Percentiles rank a stretch among this genome's conserved stretches.
These are phyloP conservation scores for Suhomyces maxii DNA, from an alignment of 1,139 yeast species.

Conservation along the genomic window DNA sequence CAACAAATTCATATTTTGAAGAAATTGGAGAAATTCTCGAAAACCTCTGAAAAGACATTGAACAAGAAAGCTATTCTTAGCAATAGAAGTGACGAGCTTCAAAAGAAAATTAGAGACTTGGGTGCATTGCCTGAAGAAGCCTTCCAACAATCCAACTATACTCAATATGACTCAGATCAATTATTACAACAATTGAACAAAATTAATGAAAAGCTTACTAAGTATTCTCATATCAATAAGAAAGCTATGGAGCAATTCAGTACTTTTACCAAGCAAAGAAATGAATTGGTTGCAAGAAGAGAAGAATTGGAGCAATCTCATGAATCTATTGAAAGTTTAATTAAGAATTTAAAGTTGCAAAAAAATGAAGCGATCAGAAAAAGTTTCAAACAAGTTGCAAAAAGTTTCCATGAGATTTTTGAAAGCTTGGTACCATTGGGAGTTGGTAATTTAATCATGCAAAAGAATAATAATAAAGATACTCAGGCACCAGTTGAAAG, in stretches of 20 bases:
- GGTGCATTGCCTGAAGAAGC: conserved; percentile 91
- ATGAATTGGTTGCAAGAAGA: conserved; percentile 63
- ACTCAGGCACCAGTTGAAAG: conserved; percentile 10
- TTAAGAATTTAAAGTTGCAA: conserved; percentile 69
- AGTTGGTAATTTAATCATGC: conserved; percentile 71
- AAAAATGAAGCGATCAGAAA: conserved; percentile 81
- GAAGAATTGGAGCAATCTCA: conserved; percentile 71
- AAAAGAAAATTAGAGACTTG: conserved; percentile 72
- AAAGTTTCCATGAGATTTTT: conserved; percentile 72
- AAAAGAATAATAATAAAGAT: conserved; percentile 28
- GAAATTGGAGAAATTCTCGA: conserved; percentile 62
- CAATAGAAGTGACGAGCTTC: conserved; percentile 69
- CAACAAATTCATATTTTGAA: conserved; percentile 56
- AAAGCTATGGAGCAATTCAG: conserved; percentile 86
- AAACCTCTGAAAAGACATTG: conserved; percentile 63
- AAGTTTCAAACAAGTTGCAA: conserved; percentile 76
- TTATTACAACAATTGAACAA: conserved; percentile 56
- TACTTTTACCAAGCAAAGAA: conserved; percentile 72
- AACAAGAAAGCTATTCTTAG: conserved; percentile 62
- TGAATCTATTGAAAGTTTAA: conserved; percentile 69
- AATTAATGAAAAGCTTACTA: conserved; percentile 58
- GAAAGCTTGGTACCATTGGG: conserved; percentile 84
- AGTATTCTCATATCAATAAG: conserved; percentile 79
- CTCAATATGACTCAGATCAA: conserved; percentile 51
- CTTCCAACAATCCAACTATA: conserved; percentile 43